A percentile compares a stretch with the other conserved stretches of the same genome.
Evolutionary conservation across 1,139 yeast genomes (phyloP).

Genomic region (Zygoascus hellenicus): DNA sequence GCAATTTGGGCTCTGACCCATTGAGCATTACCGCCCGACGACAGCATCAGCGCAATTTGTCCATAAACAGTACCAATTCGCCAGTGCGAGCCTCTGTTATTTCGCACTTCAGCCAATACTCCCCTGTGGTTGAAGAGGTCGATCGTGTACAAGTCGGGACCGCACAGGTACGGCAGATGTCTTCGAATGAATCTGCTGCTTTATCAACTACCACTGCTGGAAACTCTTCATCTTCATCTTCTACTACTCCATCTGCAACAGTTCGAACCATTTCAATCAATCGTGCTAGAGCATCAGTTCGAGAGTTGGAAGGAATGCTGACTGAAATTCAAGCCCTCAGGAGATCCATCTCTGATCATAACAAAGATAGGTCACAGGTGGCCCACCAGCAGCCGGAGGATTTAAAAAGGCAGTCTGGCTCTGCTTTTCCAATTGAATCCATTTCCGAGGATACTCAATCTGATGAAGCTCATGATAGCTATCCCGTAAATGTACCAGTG

Average conservation of each 20-base stretch:
- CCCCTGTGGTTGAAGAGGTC: constrained; percentile 27
- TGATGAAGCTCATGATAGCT: no score
- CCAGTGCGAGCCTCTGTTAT: constrained; percentile 18
- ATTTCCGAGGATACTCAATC: no score
- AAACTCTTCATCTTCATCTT: neutral
- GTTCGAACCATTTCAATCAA: constrained; percentile 15
- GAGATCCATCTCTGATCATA: constrained; percentile 4
- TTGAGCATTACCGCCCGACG: constrained; percentile 9
- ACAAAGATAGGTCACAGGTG: neutral
- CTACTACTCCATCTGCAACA: constrained; percentile 7
- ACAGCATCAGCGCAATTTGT: constrained; percentile 9
- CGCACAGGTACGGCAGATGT: constrained; percentile 3
- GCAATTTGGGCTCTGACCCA: constrained; percentile 7
- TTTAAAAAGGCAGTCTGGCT: no score
- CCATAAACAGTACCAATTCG: constrained; percentile 7
- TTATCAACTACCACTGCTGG: constrained; percentile 1
- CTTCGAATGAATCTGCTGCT: constrained; percentile 2
- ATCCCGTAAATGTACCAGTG: no score
- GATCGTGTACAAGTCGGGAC: constrained; percentile 17
- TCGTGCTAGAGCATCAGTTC: constrained; percentile 23
- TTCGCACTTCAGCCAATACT: constrained; percentile 24
- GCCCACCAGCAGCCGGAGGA: no score
- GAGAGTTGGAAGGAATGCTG: constrained; percentile 22
- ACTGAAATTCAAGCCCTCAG: constrained; percentile 19
- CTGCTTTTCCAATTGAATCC: no score